Base-by-base conservation (phyloP, 257 asterid genomes). In the Solanum arcanum region DNA sequence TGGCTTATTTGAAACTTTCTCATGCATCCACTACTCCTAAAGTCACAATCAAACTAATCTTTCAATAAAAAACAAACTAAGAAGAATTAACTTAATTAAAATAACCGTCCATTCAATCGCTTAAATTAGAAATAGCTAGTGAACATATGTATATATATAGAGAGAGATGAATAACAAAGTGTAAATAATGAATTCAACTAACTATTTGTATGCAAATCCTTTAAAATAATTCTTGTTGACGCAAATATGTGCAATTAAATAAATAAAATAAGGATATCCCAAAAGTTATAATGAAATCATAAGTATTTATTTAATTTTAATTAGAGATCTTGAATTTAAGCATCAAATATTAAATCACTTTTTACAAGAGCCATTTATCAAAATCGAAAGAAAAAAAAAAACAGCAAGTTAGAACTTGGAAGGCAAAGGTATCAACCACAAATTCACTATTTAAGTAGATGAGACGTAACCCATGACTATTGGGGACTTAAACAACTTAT, bases 311-410 rank as follows among this genome's bases (percentile, higher is more conserved):
- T 12, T 1, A 6, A 12, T 15, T 0, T 66, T 66, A 66, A 66
- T 12, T 10, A 62, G 13, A 62, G 6, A 23, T 62, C 1, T 62
- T 9, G 3, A 62, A 62, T 62, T 62, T 0, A 11, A 62, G 0
- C 0, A n/a, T 60, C 2, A 0, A 20, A 59, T 60, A 60, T 60
- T 21, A 0, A 62, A 1, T 62, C 10, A 12, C 1, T 4, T 25
- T 64, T 12, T 12, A 15, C 0, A 5, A 66, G 1, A 25, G 3
- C 8, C 3, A 7, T 15, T 25, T 2, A 62, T 11, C 1, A 9
- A 66, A n/a, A 66, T n/a, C 4, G 0, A 3, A 15, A 14, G n/a
- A 15, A 70, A 3, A 3, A 3, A 2, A 27, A 6, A 27, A 68
- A 13, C 74, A 27, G 10, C 21, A 73, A 74, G 12, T 11, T 72